Percentiles rank a stretch among this genome's conserved stretches.
phyloP scores from a whole-genome alignment of 352 stramenopile genomes.

The Globisporangium ultimum region DNA sequence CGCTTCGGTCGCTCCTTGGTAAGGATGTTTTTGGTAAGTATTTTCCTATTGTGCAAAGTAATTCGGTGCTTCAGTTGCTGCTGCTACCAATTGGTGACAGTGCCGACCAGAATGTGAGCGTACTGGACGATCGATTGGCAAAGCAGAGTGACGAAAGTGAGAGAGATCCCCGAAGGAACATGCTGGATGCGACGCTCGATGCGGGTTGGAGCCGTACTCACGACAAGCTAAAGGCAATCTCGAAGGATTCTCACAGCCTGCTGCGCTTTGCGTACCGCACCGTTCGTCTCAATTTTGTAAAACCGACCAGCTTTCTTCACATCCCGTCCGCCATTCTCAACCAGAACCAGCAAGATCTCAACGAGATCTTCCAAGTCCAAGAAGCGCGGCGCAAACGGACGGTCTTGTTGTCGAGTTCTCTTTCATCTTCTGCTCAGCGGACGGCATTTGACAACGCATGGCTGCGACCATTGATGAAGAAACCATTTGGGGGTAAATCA shows the following conservation, averaged over 20 bases:
- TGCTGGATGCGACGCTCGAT: conserved; percentile 3
- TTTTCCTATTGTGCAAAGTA: conserved; percentile 51
- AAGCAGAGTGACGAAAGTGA: not conserved
- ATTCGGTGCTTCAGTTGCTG: conserved; percentile 65
- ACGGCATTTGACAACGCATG: conserved; percentile 20
- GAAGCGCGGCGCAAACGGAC: conserved; percentile 44
- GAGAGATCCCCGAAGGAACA: not conserved
- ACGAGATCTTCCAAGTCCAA: conserved; percentile 44
- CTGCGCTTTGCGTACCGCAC: conserved; percentile 54
- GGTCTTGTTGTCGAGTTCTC: not conserved
- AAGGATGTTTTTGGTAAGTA: conserved; percentile 46
- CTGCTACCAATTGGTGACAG: conserved; percentile 46
- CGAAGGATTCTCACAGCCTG: conserved; percentile 32
- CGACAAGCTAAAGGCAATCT: not conserved
- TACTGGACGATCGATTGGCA: conserved; percentile 4
- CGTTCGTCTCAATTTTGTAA: conserved; percentile 49
- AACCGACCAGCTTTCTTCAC: conserved; percentile 58
- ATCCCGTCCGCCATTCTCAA: conserved; percentile 37
- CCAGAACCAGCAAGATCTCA: conserved; percentile 44
- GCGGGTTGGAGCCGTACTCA: not conserved
- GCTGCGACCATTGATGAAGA: conserved; percentile 24
- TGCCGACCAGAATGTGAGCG: conserved; percentile 3
- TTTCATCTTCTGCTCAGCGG: conserved; percentile 6
- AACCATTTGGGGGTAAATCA: conserved; percentile 13
- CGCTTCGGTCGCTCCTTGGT: conserved; percentile 50